Evolutionary conservation across 306 rosid species (phyloP), one percentile per base, ranked within the genome.

Genomic region (Senna tora): DNA sequence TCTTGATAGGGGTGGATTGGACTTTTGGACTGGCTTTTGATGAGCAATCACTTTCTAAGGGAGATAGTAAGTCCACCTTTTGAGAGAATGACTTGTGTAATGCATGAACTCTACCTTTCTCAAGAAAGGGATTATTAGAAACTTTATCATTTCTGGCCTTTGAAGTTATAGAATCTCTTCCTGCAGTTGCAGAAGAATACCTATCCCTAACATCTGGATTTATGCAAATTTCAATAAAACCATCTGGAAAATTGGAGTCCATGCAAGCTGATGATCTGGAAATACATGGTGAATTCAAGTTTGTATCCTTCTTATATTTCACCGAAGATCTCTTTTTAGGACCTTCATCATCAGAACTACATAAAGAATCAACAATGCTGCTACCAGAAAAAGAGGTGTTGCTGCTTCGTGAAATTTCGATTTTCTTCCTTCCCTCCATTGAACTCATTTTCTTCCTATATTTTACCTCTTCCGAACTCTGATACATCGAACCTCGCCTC

Each of bases 71-170:
- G 53, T 74, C 84, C 52, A 75, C 84, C 85, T 87, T 91, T 16
- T 87, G 85, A 52, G 94, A 89, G 61, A 79, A 33, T 9, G 97
- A 91, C 79, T 87, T 93, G 59, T 71, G 90, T 65, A 89, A 64
- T 45, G 79, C 65, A 69, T 67, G 81, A 58, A 82, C 53, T 30
- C 36, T 55, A 58, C 79, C 88, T 81, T 82, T 79, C 78, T 80
- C 85, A 72, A 71, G 79, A 80, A 69, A 80, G 68, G 71, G 81
- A 71, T 84, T 84, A 19, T 84, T 88, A 70, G 66, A 63, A 63
- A 76, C 70, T n/a, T 82, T 65, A 56, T 65, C 80, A 61, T 84
- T 81, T 84, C 79, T 81, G 53, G 86, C 69, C 42, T 64, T 87
- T 34, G 65, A 66, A 75, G 76, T 77, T 67, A 43, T 50, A 21